phyloP scores from a whole-genome alignment of 768 basidiomycete genomes.

The Tephrocybe rancida region DNA sequence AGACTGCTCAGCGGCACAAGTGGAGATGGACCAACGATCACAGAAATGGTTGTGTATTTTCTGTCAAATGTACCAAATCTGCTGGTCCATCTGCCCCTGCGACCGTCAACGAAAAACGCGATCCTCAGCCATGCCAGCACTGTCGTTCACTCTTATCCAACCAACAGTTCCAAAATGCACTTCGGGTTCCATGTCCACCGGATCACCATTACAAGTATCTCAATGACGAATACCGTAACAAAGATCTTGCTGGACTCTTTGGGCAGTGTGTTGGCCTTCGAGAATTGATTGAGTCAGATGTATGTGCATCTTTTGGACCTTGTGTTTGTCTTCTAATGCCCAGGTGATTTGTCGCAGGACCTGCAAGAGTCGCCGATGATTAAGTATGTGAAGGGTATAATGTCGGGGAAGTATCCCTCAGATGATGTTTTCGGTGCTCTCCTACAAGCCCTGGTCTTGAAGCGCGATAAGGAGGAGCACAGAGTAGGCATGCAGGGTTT shows the following conservation, averaged over 20 bases:
- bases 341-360: too few species aligned
- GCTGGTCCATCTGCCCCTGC: too few species aligned
- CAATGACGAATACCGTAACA: conserved; percentile 1
- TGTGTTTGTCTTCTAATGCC: too few species aligned
- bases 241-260: neutral
- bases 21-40: conserved; percentile 30
- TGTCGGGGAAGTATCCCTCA: too few species aligned
- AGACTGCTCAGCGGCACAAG: conserved; percentile 15
- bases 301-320: too few species aligned
- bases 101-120: too few species aligned
- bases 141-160: neutral
- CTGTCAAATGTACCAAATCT: conserved; percentile 12
- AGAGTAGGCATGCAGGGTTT: too few species aligned
- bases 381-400: too few species aligned
- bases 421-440: too few species aligned
- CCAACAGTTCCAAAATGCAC: neutral
- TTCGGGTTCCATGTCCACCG: neutral
- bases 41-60: conserved; percentile 14
- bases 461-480: neutral
- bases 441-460: neutral
- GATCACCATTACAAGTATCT: conserved; percentile 3
- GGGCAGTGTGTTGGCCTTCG: neutral
- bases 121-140: neutral
- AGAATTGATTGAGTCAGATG: too few species aligned
- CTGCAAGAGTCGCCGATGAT: too few species aligned